These are phyloP conservation scores for Salix arbutifolia DNA, from an alignment of 345 rosid genomes.

Conservation along the genomic window DNA sequence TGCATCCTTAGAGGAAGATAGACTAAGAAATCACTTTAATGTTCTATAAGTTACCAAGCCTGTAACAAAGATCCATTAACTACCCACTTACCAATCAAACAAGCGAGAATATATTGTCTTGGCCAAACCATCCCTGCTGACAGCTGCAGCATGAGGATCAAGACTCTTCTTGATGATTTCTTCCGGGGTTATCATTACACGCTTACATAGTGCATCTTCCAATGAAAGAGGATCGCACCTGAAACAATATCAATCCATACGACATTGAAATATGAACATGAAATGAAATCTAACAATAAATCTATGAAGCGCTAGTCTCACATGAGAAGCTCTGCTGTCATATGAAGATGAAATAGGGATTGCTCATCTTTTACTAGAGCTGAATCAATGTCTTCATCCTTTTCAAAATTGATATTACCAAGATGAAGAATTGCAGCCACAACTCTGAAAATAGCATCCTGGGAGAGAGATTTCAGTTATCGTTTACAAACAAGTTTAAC, in stretches of 20 bases:
- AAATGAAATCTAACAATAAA: constrained; percentile 17
- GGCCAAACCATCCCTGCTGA: constrained; percentile 89
- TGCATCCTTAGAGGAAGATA: not conserved
- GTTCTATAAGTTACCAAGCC: not conserved
- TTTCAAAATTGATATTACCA: constrained; percentile 68
- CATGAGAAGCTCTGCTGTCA: constrained; percentile 80
- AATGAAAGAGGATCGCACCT: constrained; percentile 71
- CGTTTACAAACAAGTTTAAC: not conserved
- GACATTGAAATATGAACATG: not conserved
- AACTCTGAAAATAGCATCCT: constrained; percentile 78
- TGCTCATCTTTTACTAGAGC: constrained; percentile 56
- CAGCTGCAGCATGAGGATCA: constrained; percentile 63
- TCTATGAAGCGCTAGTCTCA: constrained; percentile 21
- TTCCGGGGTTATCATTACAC: constrained; percentile 79
- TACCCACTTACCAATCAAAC: constrained; percentile 66
- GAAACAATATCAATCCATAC: constrained; percentile 16
- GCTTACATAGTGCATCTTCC: constrained; percentile 76
- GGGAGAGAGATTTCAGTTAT: not conserved
- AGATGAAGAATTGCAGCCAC: constrained; percentile 95
- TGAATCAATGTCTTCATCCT: constrained; percentile 62
- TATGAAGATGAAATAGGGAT: constrained; percentile 69
- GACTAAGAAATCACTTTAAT: not conserved
- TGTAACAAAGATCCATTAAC: not conserved
- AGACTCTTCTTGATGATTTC: constrained; percentile 80
- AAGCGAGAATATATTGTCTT: constrained; percentile 81